Percentiles rank a stretch among this genome's conserved stretches.
phyloP scores from a whole-genome alignment of 352 stramenopile genomes.

The Pythium grandisporangium region DNA sequence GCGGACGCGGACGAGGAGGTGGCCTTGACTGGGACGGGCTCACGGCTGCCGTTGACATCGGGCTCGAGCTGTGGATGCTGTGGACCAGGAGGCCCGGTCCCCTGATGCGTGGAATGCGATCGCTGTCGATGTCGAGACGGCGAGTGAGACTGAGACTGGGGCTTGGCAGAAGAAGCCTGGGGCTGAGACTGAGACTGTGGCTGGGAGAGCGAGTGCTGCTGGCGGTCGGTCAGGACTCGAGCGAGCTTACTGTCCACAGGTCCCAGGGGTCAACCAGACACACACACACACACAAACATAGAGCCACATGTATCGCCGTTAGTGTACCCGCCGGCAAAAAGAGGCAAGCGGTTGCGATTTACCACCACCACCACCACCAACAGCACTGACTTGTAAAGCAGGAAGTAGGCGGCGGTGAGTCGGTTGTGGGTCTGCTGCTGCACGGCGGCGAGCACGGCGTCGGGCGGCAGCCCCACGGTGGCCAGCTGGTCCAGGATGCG shows the following conservation, averaged over 20 bases:
- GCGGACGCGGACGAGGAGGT: no score
- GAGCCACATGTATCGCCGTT: no score
- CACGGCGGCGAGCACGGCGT: slow-evolving; percentile 30
- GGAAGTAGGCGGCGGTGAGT: slow-evolving; percentile 66
- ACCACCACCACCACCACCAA: background rate
- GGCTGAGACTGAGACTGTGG: background rate
- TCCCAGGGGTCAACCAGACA: no score
- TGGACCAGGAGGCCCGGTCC: no score
- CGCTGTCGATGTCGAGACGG: no score
- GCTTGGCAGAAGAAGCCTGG: no score
- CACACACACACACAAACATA: no score
- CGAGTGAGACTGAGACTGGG: no score
- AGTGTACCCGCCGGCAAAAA: no score
- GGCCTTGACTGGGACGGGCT: slow-evolving; percentile 7
- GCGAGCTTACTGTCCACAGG: slow-evolving; percentile 36
- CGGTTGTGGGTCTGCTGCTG: slow-evolving; percentile 48
- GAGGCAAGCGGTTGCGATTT: background rate
- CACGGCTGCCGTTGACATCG: slow-evolving; percentile 2
- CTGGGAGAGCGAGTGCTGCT: background rate
- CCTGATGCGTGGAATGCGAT: no score
- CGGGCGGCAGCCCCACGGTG: slow-evolving; percentile 30
- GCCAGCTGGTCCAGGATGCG: slow-evolving; percentile 46
- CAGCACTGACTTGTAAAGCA: slow-evolving; percentile 39
- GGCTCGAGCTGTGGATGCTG: slow-evolving; percentile 3
- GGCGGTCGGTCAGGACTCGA: slow-evolving; percentile 24